Evolutionary conservation across 2,329 filamentous ascomycete species (phyloP).

Genomic region (Geosmithia flava): DNA sequence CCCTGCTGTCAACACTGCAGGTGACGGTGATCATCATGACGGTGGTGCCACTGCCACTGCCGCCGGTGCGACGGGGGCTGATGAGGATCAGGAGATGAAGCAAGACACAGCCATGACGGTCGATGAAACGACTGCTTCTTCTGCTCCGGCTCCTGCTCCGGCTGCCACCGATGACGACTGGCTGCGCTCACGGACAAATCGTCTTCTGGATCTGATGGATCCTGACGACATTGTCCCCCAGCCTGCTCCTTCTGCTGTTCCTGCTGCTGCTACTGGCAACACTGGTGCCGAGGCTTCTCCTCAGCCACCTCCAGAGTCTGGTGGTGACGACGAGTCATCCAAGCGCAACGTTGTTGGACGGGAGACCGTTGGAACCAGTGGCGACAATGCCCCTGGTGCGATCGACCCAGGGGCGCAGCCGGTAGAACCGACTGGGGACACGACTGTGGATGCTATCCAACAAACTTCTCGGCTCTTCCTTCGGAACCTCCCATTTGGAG

Average conservation of each 20-base stretch:
- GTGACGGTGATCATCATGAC: too few species aligned
- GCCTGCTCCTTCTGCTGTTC: too few species aligned
- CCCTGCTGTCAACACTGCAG: too few species aligned
- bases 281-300: not conserved
- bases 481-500: constrained; percentile 74
- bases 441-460: constrained; percentile 45
- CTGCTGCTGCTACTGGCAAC: not conserved
- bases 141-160: not conserved
- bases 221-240: constrained; percentile 40
- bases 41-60: too few species aligned
- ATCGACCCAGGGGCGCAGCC: constrained; percentile 1
- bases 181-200: constrained; percentile 79
- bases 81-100: not conserved
- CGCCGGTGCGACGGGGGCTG: not conserved
- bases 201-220: constrained; percentile 73
- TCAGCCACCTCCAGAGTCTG: constrained; percentile 6
- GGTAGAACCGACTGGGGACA: not conserved
- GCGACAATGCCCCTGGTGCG: not conserved
- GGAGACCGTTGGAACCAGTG: not conserved
- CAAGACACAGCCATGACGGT: not conserved
- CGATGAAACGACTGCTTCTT: not conserved
- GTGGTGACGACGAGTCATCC: constrained; percentile 2
- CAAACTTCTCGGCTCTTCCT: constrained; percentile 73
- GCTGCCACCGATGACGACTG: constrained; percentile 60
- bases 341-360: not conserved